These are phyloP conservation scores for Gastrolobium villosum DNA, from an alignment of 306 rosid species.

Conservation along the genomic window DNA sequence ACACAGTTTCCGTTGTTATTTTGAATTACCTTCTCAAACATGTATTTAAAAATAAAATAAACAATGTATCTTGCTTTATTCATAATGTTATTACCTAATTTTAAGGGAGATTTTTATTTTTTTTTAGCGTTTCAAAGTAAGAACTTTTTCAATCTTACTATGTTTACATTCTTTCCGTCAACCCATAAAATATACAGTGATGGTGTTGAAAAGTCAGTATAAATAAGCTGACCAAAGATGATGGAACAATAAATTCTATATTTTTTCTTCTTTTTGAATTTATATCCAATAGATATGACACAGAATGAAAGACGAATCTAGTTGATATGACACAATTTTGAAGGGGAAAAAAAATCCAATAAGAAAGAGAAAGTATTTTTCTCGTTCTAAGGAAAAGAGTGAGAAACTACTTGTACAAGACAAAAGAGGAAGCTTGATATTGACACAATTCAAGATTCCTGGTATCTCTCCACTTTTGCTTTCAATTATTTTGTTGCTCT, in stretches of 20 bases:
- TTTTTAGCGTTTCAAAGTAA: background rate
- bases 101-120: no score
- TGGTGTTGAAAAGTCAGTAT: background rate
- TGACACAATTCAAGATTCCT: constrained; percentile 53
- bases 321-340: constrained; percentile 30
- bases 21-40: background rate
- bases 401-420: constrained; percentile 19
- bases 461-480: constrained; percentile 30
- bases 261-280: constrained; percentile 1
- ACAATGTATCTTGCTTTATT: no score
- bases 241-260: constrained; percentile 10
- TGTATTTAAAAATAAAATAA: background rate
- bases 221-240: constrained; percentile 23
- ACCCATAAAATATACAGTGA: background rate
- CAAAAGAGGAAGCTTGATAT: constrained; percentile 53
- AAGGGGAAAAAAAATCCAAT: background rate
- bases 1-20: background rate
- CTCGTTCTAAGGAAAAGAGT: background rate
- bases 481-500: constrained; percentile 19
- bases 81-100: no score
- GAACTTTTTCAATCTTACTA: background rate
- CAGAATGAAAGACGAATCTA: background rate
- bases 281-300: constrained; percentile 25
- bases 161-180: background rate
- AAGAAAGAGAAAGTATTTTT: background rate